Evolutionary conservation across 2,329 filamentous ascomycete species (phyloP), one percentile per base, ranked within the genome.

Genomic region (Cladorrhinum sp.): DNA sequence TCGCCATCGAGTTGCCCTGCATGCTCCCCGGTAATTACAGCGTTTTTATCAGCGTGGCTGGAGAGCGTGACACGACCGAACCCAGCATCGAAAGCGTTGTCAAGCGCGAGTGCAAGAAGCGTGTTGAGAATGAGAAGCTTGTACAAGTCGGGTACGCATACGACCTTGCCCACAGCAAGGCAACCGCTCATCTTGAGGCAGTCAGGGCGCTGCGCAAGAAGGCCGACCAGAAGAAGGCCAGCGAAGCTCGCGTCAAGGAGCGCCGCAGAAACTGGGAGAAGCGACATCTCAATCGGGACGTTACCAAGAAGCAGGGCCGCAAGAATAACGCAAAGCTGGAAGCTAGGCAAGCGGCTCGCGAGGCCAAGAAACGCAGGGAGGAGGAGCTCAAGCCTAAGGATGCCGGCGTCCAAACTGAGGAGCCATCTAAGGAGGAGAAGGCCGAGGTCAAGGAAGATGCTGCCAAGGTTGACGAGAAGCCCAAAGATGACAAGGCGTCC

Each of bases 71-170:
- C 24, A 75, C 81, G 8, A 74, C 77, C 0, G 79, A 76, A 1
- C 58, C 77, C 77, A 72, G 71, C 0, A 82, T 89, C 16, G 87
- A 92, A 64, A 82, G 91, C 38, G 85, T 89, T 1, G 84, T 93
- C 23, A 82, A 85, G 54, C 78, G 81, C 7, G 84, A 86, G 59
- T 89, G 86, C 59, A 83, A 84, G 56, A 77, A 77, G 1, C 77
- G 81, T 4, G 73, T 87, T 16, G 89, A 92, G 68, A 95, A 90
- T 24, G 89, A 92, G 67, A 96, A 96, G 73, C 80, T 96, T 1
- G 79, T 87, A 1, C 79, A 85, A 10, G 85, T 89, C n/a, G 88
- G 88, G 1, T 78, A 86, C 55, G 86, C 86, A 1, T 90, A 90
- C 63, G 88, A 91, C 65, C 79, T 90, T 5, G 87, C 88, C 0